phyloP scores from a whole-genome alignment of 1,284 basidiomycete species.

The Irpex lacteus region DNA sequence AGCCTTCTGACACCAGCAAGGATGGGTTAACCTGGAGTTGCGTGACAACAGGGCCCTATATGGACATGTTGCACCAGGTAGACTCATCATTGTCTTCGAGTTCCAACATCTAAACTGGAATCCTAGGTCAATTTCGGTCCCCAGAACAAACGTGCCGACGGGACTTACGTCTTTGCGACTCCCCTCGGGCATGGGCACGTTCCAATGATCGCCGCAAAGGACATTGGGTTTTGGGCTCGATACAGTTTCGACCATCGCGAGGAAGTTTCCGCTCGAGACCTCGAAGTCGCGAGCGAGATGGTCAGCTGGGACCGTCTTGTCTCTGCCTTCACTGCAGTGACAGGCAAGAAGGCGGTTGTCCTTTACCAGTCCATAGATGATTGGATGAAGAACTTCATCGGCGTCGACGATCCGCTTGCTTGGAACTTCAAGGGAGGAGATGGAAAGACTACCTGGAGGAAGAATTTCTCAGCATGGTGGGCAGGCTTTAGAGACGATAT shows the following conservation, averaged over 20 bases:
- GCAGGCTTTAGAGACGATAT: conserved; percentile 36
- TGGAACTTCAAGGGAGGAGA: conserved; percentile 1
- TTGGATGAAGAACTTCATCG: conserved; percentile 31
- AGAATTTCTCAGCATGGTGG: conserved; percentile 41
- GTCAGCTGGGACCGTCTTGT: conserved; percentile 39
- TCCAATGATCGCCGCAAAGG: conserved; percentile 39
- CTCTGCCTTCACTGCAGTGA: conserved; percentile 37
- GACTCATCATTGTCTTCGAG: background rate
- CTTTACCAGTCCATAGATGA: conserved; percentile 34
- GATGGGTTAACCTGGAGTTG: conserved; percentile 34
- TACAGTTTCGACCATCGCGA: conserved; percentile 29
- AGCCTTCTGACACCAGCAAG: conserved; percentile 19
- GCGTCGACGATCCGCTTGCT: conserved; percentile 32
- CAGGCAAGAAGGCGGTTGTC: conserved; percentile 35
- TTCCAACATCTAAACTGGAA: background rate
- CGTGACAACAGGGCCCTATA: conserved; percentile 41
- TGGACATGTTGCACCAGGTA: conserved; percentile 20
- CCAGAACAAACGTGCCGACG: conserved; percentile 35
- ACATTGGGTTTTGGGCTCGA: conserved; percentile 40
- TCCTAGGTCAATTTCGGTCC: conserved; percentile 36
- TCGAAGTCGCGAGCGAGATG: conserved; percentile 38
- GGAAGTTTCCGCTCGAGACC: conserved; percentile 37
- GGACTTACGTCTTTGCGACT: conserved; percentile 41
- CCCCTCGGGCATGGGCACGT: conserved; percentile 36
- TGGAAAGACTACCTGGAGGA: conserved; percentile 28